These are phyloP conservation scores for Sporormia fimetaria DNA, from an alignment of 495 filamentous ascomycete species.

Conservation along the genomic window DNA sequence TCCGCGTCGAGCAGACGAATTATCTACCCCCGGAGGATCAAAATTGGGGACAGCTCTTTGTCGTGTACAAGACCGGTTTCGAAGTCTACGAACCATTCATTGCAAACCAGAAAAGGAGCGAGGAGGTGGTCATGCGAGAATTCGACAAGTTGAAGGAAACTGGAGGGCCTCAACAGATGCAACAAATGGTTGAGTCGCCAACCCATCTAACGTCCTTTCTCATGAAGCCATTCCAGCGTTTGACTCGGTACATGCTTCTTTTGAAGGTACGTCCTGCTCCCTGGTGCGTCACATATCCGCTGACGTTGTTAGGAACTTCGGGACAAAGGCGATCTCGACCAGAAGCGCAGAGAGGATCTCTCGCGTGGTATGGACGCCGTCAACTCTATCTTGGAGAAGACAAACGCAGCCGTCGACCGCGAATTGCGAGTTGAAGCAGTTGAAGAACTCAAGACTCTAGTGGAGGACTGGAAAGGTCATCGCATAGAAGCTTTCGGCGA, in stretches of 20 bases:
- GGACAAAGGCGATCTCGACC: slow-evolving; percentile 63
- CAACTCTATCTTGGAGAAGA: slow-evolving; percentile 62
- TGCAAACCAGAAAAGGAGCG: slow-evolving; percentile 72
- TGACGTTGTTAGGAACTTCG: slow-evolving; percentile 58
- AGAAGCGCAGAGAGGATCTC: slow-evolving; percentile 56
- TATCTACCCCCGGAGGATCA: slow-evolving; percentile 63
- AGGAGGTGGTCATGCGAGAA: slow-evolving; percentile 46
- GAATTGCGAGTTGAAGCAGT: slow-evolving; percentile 71
- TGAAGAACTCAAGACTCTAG: slow-evolving; percentile 65
- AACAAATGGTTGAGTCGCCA: slow-evolving; percentile 51
- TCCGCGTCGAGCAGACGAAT: slow-evolving; percentile 91
- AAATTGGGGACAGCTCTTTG: slow-evolving; percentile 84
- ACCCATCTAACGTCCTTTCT: slow-evolving; percentile 72
- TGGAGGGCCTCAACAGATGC: slow-evolving; percentile 44
- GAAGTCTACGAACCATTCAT: slow-evolving; percentile 91
- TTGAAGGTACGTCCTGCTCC: slow-evolving; percentile 66
- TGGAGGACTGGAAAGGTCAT: slow-evolving; percentile 96
- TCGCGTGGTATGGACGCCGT: slow-evolving; percentile 61
- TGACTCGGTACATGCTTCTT: slow-evolving; percentile 87
- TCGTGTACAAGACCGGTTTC: slow-evolving; percentile 67
- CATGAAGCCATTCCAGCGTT: slow-evolving; percentile 88
- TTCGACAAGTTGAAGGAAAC: slow-evolving; percentile 52
- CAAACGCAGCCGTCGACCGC: slow-evolving; percentile 81
- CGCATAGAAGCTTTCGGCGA: slow-evolving; percentile 82
- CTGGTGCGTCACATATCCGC: too few relatives aligned